phyloP scores from a whole-genome alignment of 345 rosid species.

The Rhodamnia argentea region DNA sequence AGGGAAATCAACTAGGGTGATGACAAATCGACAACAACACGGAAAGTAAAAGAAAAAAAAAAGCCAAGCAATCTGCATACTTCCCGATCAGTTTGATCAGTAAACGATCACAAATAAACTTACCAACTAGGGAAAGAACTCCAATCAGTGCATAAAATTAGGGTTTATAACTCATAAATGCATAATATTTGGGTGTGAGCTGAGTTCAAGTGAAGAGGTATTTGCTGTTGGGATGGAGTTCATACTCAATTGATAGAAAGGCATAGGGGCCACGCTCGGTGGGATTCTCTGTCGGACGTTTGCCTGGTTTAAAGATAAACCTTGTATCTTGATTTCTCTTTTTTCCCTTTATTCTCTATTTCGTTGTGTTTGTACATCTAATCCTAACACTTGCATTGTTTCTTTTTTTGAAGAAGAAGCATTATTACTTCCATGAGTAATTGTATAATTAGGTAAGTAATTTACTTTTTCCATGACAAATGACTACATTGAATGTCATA shows the following conservation, averaged over 20 bases:
- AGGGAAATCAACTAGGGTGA: not conserved
- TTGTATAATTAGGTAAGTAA: not conserved
- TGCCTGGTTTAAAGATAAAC: too few species aligned
- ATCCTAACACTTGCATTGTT: not conserved
- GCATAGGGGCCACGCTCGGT: too few species aligned
- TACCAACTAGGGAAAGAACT: not conserved
- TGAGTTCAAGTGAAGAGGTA: too few species aligned
- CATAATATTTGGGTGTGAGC: too few species aligned
- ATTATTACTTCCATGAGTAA: not conserved
- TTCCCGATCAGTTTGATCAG: not conserved
- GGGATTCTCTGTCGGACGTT: too few species aligned
- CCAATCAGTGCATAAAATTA: not conserved
- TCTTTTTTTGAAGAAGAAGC: not conserved
- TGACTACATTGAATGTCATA: not conserved
- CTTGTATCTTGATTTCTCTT: too few species aligned
- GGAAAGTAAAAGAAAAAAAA: not conserved
- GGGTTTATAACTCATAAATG: not conserved
- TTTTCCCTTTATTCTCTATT: too few species aligned
- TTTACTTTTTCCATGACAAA: not conserved
- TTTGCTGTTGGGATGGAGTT: too few species aligned
- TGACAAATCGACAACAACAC: not conserved
- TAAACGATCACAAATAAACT: not conserved
- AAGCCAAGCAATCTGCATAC: not conserved
- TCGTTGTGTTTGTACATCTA: too few species aligned
- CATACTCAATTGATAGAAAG: too few species aligned